These are phyloP conservation scores for Malbranchea cinnamomea DNA, from an alignment of 2,329 filamentous ascomycete genomes.

Conservation along the genomic window DNA sequence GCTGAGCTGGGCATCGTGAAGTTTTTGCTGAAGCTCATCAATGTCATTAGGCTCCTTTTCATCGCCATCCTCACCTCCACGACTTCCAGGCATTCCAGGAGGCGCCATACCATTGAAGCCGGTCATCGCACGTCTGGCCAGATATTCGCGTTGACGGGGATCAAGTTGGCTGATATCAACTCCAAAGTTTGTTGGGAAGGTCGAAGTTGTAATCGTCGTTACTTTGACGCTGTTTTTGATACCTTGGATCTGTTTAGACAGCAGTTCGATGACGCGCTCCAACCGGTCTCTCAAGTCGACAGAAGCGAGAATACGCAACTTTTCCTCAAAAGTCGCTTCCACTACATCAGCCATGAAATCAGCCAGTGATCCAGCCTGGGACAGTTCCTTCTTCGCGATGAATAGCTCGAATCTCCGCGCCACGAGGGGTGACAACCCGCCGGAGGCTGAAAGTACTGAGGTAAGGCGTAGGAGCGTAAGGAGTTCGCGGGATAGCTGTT, in stretches of 20 bases:
- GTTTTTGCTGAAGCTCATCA: slow-evolving; percentile 76
- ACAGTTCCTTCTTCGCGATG: slow-evolving; percentile 66
- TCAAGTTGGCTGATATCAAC: slow-evolving; percentile 40
- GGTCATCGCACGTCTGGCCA: slow-evolving; percentile 30
- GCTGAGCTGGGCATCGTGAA: slow-evolving; percentile 67
- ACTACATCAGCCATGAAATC: slow-evolving; percentile 96
- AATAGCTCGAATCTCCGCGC: slow-evolving; percentile 75
- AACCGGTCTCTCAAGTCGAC: slow-evolving; percentile 65
- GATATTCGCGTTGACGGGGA: slow-evolving; percentile 30
- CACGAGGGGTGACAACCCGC: slow-evolving; percentile 65
- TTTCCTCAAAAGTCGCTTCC: slow-evolving; percentile 78
- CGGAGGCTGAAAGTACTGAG: slow-evolving; percentile 60
- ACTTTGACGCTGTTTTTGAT: slow-evolving; percentile 83
- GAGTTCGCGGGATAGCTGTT: slow-evolving; percentile 72
- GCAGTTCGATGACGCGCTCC: slow-evolving; percentile 65
- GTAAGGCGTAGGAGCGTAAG: slow-evolving; percentile 72
- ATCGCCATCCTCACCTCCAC: slow-evolving; percentile 39
- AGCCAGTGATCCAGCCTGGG: slow-evolving; percentile 71
- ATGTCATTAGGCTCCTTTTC: slow-evolving; percentile 80
- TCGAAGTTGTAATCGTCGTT: slow-evolving; percentile 57
- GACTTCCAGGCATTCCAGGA: slow-evolving; percentile 27
- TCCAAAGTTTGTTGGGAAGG: slow-evolving; percentile 44
- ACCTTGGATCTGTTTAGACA: slow-evolving; percentile 65
- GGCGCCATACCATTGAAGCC: slow-evolving; percentile 27
- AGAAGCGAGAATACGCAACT: slow-evolving; percentile 70